Evolutionary conservation across 2,329 filamentous ascomycete species (phyloP).

Genomic region (Cladobotryum mycophilum): DNA sequence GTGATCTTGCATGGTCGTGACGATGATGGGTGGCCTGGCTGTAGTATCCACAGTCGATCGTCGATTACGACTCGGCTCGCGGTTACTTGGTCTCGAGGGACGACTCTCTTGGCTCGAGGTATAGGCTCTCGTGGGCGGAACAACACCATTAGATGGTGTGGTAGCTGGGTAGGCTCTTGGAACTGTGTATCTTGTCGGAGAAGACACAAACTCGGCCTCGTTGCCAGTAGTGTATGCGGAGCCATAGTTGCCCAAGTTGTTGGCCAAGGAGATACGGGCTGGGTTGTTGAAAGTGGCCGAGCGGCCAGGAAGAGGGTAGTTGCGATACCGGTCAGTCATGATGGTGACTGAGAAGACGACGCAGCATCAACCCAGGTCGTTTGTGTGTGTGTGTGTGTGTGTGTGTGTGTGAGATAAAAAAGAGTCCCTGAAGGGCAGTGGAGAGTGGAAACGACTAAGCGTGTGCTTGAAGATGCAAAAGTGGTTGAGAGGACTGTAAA

Average conservation of each 20-base stretch:
- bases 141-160: conserved; percentile 27
- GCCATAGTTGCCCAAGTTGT: conserved; percentile 43
- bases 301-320: conserved; percentile 35
- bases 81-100: conserved; percentile 40
- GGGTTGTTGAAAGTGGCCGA: conserved; percentile 41
- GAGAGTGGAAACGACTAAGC: too few relatives aligned
- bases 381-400: too few relatives aligned
- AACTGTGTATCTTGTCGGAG: conserved; percentile 25
- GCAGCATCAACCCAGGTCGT: too few relatives aligned
- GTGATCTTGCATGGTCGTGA: conserved; percentile 47
- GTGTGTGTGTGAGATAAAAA: too few relatives aligned
- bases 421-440: too few relatives aligned
- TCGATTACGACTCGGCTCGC: conserved; percentile 43
- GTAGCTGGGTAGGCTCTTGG: conserved; percentile 29
- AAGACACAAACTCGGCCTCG: conserved; percentile 49
- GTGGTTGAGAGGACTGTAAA: too few relatives aligned
- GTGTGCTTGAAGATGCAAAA: too few relatives aligned
- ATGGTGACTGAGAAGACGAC: conserved; percentile 14
- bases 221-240: conserved; percentile 39
- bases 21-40: conserved; percentile 47
- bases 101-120: conserved; percentile 47
- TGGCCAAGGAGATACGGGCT: conserved; percentile 48
- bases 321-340: conserved; percentile 45
- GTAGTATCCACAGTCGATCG: conserved; percentile 47
- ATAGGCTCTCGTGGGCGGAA: conserved; percentile 48